Evolutionary conservation across 352 stramenopile species (phyloP).

Genomic region (Phytophthora palmivora): DNA sequence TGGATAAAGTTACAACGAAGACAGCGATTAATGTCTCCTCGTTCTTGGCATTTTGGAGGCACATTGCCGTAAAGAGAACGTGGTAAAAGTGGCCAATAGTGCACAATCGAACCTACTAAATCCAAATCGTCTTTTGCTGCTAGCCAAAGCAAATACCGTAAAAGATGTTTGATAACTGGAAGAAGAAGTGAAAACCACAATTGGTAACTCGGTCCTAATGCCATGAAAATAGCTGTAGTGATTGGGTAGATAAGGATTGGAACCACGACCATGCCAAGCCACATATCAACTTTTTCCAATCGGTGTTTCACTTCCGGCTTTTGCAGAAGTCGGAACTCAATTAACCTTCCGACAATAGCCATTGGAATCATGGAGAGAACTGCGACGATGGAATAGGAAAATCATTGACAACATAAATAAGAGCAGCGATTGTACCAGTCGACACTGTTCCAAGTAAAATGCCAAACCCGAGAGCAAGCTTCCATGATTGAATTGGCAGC

Average conservation of each 20-base stretch:
- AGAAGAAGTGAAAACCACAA: constrained; percentile 38
- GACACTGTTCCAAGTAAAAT: constrained; percentile 16
- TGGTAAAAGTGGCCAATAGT: constrained; percentile 42
- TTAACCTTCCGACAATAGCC: constrained; percentile 1
- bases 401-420: constrained; percentile 13
- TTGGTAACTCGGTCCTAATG: constrained; percentile 27
- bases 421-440: constrained; percentile 20
- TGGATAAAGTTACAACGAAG: constrained; percentile 27
- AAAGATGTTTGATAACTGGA: constrained; percentile 34
- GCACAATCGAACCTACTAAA: constrained; percentile 22
- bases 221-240: constrained; percentile 40
- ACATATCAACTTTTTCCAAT: constrained; percentile 16
- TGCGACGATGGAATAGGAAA: constrained; percentile 48
- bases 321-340: constrained; percentile 5
- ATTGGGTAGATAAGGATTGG: constrained; percentile 39
- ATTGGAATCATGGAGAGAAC: constrained; percentile 25
- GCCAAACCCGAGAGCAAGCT: constrained; percentile 12
- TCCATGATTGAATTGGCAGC: constrained; percentile 21
- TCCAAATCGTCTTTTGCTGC: constrained; percentile 34
- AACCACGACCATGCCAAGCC: constrained; percentile 19
- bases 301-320: constrained; percentile 1
- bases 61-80: constrained; percentile 44
- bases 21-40: constrained; percentile 32
- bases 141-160: constrained; percentile 28
- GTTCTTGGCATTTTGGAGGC: constrained; percentile 49